Evolutionary conservation across 306 rosid genomes (phyloP).

Genomic region (Prinsepia uniflora): DNA sequence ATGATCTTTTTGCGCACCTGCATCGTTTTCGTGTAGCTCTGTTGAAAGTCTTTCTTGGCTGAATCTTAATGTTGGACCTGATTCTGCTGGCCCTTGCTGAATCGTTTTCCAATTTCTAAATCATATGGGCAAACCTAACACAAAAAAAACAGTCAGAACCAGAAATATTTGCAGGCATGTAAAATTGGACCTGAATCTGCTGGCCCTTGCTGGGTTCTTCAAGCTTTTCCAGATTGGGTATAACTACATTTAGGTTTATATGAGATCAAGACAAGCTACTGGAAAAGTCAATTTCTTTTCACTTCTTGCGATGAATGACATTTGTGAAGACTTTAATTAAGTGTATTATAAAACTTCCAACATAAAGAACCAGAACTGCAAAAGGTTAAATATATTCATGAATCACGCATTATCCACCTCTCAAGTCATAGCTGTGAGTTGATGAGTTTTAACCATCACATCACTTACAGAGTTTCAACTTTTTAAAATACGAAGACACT

Average conservation of each 20-base stretch:
- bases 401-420: neutral
- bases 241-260: neutral
- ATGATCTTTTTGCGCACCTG: neutral
- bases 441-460: neutral
- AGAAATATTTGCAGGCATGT: too few species aligned
- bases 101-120: conserved; percentile 4
- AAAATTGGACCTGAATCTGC: too few species aligned
- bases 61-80: neutral
- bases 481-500: conserved; percentile 57
- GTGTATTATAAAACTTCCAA: neutral
- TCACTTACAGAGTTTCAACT: conserved; percentile 84
- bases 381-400: neutral
- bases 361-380: neutral
- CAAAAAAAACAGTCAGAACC: neutral
- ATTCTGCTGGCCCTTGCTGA: too few species aligned
- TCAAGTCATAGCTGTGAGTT: neutral
- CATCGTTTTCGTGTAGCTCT: neutral
- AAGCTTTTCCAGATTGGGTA: too few species aligned
- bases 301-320: neutral
- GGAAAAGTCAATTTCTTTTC: neutral
- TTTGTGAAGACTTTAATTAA: neutral
- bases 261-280: neutral
- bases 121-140: neutral
- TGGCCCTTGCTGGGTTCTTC: too few species aligned
- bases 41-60: neutral